A percentile compares a stretch with the other conserved stretches of the same genome.
Conservation (phyloP, 257 asterid genomes). For the Capsicum pubescens region DNA sequence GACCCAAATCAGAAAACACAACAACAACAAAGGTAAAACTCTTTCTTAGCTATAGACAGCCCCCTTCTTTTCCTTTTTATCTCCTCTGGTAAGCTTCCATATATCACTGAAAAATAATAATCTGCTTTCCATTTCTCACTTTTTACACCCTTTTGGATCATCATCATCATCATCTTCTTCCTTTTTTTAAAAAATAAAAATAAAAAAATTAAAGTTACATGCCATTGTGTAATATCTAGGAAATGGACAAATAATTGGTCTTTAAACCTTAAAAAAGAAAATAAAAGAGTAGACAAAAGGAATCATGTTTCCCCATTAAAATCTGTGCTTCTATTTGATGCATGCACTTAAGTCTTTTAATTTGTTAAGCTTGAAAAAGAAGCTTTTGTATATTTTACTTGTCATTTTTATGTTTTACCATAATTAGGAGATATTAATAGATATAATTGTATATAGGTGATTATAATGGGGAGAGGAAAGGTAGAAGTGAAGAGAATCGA, state of each 20-base stretch:
- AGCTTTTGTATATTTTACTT: not conserved
- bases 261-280: constrained; percentile 35
- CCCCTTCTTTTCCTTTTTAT: not conserved
- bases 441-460: not conserved
- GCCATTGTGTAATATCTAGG: not conserved
- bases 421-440: not conserved
- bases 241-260: constrained; percentile 7
- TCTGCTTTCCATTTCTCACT: not conserved
- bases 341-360: not conserved
- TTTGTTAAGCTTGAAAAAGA: not conserved
- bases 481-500: constrained; percentile 85
- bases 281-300: constrained; percentile 8
- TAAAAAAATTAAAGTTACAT: not conserved
- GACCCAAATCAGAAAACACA: constrained; percentile 20
- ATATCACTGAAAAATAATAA: not conserved
- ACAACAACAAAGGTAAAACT: constrained; percentile 19
- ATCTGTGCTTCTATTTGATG: not conserved
- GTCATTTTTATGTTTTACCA: not conserved
- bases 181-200: no score
- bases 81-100: not conserved
- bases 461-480: constrained; percentile 78
- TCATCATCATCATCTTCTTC: no score
- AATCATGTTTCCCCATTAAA: not conserved
- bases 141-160: constrained; percentile 32
- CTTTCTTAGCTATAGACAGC: not conserved